Percentiles rank a stretch among this genome's conserved stretches.
Evolutionary conservation across 2,329 filamentous ascomycete genomes (phyloP).

Genomic region (Microcyclospora tardicrescens): DNA sequence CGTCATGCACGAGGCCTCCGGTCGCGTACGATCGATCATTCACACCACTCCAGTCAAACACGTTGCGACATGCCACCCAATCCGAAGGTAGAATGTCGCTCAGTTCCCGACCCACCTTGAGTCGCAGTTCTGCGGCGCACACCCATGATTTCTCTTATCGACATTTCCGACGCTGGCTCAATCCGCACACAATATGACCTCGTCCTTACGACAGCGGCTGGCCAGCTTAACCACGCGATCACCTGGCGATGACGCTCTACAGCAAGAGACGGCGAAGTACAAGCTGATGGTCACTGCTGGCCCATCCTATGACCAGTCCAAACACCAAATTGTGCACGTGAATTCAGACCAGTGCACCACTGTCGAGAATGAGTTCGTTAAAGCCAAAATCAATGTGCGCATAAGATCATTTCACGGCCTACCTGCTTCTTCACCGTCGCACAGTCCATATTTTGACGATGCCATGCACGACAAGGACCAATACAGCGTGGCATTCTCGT

Average conservation of each 20-base stretch:
- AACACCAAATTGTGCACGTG: conserved; percentile 59
- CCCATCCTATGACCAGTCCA: conserved; percentile 54
- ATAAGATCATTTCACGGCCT: conserved; percentile 54
- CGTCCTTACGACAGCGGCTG: background rate
- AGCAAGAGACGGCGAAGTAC: conserved; percentile 46
- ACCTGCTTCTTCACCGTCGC: conserved; percentile 49
- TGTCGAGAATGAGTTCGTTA: conserved; percentile 52
- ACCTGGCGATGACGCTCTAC: conserved; percentile 21
- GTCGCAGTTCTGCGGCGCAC: too few relatives aligned
- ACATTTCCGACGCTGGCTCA: too few relatives aligned
- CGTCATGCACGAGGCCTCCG: too few relatives aligned
- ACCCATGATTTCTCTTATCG: too few relatives aligned
- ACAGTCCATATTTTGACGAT: conserved; percentile 62
- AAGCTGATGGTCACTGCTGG: conserved; percentile 72
- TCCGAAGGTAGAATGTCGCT: conserved; percentile 1
- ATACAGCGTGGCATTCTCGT: conserved; percentile 70
- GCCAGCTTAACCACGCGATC: background rate
- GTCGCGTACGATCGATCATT: too few relatives aligned
- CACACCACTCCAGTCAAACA: too few relatives aligned
- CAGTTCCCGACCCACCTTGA: too few relatives aligned
- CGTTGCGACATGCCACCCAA: too few relatives aligned
- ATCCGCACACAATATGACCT: background rate
- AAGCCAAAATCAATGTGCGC: conserved; percentile 61
- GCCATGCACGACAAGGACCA: conserved; percentile 61
- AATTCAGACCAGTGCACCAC: conserved; percentile 51